Evolutionary conservation across 1,284 basidiomycete genomes (phyloP).

Genomic region (Coriolopsis trogii): DNA sequence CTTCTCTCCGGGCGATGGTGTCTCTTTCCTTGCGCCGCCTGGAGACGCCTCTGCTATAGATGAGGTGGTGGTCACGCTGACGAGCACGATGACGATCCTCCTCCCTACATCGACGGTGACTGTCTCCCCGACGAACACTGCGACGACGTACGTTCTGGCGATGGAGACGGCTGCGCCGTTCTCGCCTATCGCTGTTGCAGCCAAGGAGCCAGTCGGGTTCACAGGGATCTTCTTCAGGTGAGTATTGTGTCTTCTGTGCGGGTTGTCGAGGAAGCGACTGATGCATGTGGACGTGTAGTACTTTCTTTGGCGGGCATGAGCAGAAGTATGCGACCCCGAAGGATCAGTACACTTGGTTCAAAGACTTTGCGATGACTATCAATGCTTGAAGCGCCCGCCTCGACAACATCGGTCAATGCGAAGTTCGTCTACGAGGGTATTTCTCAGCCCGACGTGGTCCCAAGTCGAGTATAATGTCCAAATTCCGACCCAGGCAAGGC

Average conservation of each 20-base stretch:
- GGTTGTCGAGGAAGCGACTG: not conserved
- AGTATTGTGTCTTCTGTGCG: not conserved
- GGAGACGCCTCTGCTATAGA: not conserved
- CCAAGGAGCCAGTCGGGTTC: constrained; percentile 48
- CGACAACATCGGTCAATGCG: no score
- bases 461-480: no score
- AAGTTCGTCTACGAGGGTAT: no score
- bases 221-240: constrained; percentile 77
- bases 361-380: constrained; percentile 55
- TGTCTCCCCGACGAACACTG: constrained; percentile 21
- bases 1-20: not conserved
- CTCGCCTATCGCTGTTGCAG: not conserved
- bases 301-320: constrained; percentile 81
- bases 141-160: constrained; percentile 23
- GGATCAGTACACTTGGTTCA: constrained; percentile 78
- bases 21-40: no score
- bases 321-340: constrained; percentile 63
- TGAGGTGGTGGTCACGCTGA: constrained; percentile 9
- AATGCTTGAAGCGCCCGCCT: constrained; percentile 30
- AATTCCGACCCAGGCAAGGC: no score
- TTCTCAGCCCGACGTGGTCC: no score
- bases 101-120: constrained; percentile 25
- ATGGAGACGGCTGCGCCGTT: constrained; percentile 7
- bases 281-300: constrained; percentile 44
- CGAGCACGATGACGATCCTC: constrained; percentile 14